Conservation (phyloP, 73 alveolate genomes). For the Paramecium biaurelia region DNA sequence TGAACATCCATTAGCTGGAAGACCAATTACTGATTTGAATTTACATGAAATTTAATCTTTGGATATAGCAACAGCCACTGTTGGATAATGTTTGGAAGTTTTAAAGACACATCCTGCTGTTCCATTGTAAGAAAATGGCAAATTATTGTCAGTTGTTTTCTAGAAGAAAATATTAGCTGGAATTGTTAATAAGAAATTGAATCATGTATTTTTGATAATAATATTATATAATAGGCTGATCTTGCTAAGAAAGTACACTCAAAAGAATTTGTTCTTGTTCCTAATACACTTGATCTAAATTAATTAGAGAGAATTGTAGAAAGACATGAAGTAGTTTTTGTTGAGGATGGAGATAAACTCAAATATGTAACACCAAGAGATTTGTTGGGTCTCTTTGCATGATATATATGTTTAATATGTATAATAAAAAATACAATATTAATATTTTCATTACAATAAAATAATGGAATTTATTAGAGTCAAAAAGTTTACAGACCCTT, state of each 20-base stretch:
- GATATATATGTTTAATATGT: neutral
- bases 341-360: neutral
- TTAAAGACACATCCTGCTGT: neutral
- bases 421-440: neutral
- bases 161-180: slow-evolving; percentile 7
- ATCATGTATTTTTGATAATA: neutral
- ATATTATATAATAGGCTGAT: neutral
- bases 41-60: neutral
- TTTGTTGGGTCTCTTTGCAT: neutral
- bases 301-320: slow-evolving; percentile 38
- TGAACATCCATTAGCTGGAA: slow-evolving; percentile 41
- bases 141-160: slow-evolving; percentile 42
- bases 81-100: slow-evolving; percentile 2
- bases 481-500: slow-evolving; percentile 2
- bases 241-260: slow-evolving; percentile 41
- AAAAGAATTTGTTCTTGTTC: slow-evolving; percentile 42
- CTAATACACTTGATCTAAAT: neutral
- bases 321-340: slow-evolving; percentile 44
- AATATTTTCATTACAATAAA: neutral
- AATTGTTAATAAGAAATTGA: neutral
- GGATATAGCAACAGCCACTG: slow-evolving; percentile 1
- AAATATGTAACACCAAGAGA: neutral
- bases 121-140: slow-evolving; percentile 18
- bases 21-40: neutral
- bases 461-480: slow-evolving; percentile 7